These are phyloP conservation scores for Neocucurbitaria cava DNA, from an alignment of 2,329 filamentous ascomycete genomes.

Conservation along the genomic window DNA sequence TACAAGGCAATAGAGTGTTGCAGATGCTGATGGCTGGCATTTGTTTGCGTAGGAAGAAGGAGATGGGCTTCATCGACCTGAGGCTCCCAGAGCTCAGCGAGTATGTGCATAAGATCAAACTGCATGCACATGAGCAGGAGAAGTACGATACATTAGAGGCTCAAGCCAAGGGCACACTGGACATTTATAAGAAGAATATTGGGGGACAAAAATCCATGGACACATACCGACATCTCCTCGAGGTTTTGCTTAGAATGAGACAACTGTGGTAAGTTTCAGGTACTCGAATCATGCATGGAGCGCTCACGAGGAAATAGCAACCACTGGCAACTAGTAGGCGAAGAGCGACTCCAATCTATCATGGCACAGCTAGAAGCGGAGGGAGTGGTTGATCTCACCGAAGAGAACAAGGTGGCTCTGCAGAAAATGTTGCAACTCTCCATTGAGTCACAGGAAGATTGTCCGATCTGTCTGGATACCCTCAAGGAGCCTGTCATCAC, in stretches of 20 bases:
- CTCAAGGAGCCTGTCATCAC: constrained; percentile 81
- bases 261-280: constrained; percentile 68
- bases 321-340: constrained; percentile 83
- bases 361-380: constrained; percentile 72
- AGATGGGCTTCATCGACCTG: constrained; percentile 87
- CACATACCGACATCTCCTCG: constrained; percentile 75
- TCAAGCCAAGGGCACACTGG: constrained; percentile 76
- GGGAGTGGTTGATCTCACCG: constrained; percentile 71
- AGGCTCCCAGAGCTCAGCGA: constrained; percentile 79
- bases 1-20: constrained; percentile 68
- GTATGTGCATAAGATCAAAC: constrained; percentile 76
- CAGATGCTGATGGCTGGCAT: constrained; percentile 81
- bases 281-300: not conserved
- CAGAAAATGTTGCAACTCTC: constrained; percentile 78
- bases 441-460: constrained; percentile 83
- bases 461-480: constrained; percentile 78
- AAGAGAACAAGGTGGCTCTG: constrained; percentile 74
- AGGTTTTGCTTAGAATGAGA: constrained; percentile 80
- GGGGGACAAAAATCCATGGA: constrained; percentile 52
- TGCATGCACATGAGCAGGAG: constrained; percentile 74
- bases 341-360: constrained; percentile 72
- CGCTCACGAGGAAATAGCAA: constrained; percentile 54
- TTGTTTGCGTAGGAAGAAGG: constrained; percentile 81
- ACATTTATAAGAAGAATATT: constrained; percentile 61
- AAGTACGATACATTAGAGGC: constrained; percentile 75